Conservation (phyloP, 2,329 filamentous ascomycete genomes). For the Bipolaris zeicola region DNA sequence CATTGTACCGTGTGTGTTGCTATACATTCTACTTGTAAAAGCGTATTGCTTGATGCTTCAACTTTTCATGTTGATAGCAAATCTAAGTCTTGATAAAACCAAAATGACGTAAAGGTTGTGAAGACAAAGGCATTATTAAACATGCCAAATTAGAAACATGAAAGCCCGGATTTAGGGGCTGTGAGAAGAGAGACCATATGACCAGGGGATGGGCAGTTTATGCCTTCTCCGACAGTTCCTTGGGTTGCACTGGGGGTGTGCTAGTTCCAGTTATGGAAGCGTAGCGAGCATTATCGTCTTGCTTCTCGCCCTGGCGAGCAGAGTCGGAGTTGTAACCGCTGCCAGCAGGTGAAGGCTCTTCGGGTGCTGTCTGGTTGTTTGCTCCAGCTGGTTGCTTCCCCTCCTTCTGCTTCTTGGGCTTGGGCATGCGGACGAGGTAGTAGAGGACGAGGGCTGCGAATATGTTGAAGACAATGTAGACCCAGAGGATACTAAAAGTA, state of each 20-base stretch:
- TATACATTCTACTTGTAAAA: conserved; percentile 8
- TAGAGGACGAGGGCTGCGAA: conserved; percentile 57
- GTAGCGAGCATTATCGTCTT: conserved; percentile 12
- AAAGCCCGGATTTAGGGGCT: not conserved
- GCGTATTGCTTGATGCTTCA: conserved; percentile 13
- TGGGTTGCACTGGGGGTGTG: conserved; percentile 6
- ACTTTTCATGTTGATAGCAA: conserved; percentile 3
- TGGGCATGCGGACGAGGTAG: conserved; percentile 61
- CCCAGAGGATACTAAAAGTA: conserved; percentile 53
- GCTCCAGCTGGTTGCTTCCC: conserved; percentile 12
- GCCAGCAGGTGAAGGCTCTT: conserved; percentile 14
- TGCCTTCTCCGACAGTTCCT: conserved; percentile 22
- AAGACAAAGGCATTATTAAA: not conserved
- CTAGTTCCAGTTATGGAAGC: conserved; percentile 18
- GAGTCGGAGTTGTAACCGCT: conserved; percentile 13
- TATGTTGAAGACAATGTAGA: conserved; percentile 59
- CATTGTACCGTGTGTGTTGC: not conserved
- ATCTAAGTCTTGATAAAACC: conserved; percentile 7
- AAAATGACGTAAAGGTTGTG: not conserved
- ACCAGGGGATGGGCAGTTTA: not conserved
- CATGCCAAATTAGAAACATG: not conserved
- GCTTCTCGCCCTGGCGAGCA: conserved; percentile 17
- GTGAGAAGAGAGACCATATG: not conserved
- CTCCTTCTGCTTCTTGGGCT: conserved; percentile 51
- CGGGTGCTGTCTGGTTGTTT: conserved; percentile 1